Base-by-base conservation (phyloP, 176 grass and related monocot genomes). In the Poa annua region DNA sequence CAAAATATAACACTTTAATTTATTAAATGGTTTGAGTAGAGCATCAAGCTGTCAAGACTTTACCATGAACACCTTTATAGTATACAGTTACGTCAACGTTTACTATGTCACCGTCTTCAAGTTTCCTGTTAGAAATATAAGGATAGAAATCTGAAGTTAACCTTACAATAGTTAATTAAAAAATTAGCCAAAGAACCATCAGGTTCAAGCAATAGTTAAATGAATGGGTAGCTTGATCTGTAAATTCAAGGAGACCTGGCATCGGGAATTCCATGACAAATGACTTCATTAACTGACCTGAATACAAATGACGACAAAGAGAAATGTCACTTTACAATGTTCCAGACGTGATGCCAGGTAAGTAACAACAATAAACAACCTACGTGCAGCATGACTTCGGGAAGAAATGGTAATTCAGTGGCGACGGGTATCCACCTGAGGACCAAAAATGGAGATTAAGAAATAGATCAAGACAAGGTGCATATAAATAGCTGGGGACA, bases 301-400 rank as follows among this genome's bases (percentile, higher is more conserved):
- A 12, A 83, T 63, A 87, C 35, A 86, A 48, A 50, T 60, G 21
- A 42, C 20, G 59, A 66, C 38, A 77, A 87, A 47, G 61, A 81
- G 78, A 22, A 48, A 82, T 61, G 55, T 48, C 71, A 87, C 42
- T 54, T 75, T 55, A 63, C 38, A 56, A 33, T 76, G 44, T 34
- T 29, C 67, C 39, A 85, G 26, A 79, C 17, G 24, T 84, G 36
- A 82, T 51, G 67, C 54, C 48, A 70, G 79, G 49, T 79, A 88
- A 84, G 19, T 33, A 83, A 11, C 36, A 56, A 74, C 21, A 64
- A 86, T 89, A 92, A 85, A 87, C 55, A 88, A 88, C 93, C 51
- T 94, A 99, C 93, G 96, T 99, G 93, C 93, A 99, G 80, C 96
- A 99, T 83, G 96, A 99, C 79, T 99, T 99, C 5, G 93, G 96